These are phyloP conservation scores for Tuber calosporum DNA, from an alignment of 495 filamentous ascomycete genomes.

Conservation along the genomic window DNA sequence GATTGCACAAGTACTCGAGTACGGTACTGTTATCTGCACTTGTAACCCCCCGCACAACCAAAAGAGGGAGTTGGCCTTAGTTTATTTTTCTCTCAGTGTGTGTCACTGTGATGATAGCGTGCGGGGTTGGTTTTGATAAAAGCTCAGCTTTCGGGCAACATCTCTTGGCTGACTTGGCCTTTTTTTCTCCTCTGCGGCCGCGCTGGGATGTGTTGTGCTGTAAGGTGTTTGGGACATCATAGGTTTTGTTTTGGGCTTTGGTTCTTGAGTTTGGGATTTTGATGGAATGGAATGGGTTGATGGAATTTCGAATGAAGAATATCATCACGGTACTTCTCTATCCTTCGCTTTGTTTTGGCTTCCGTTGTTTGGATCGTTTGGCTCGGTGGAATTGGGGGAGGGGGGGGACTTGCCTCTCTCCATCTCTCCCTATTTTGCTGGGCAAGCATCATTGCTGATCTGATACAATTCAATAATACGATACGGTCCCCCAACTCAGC, in stretches of 20 bases:
- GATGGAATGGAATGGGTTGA: neutral
- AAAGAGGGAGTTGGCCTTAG: neutral
- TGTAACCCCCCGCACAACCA: neutral
- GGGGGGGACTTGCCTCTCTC: neutral
- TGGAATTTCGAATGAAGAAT: neutral
- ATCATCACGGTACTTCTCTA: neutral
- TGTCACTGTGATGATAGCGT: neutral
- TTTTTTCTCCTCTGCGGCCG: neutral
- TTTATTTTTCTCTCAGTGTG: neutral
- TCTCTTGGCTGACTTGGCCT: neutral
- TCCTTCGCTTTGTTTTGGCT: neutral
- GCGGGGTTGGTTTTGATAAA: neutral
- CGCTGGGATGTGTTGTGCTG: neutral
- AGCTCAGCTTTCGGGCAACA: neutral
- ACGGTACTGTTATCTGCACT: neutral
- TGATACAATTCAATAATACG: neutral
- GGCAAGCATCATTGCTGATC: neutral
- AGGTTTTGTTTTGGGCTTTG: neutral
- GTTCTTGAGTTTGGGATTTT: neutral
- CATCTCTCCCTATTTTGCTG: neutral
- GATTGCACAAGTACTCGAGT: neutral
- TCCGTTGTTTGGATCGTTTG: neutral
- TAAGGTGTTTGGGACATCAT: neutral
- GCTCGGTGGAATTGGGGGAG: neutral
- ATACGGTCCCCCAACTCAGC: neutral